Conservation (phyloP, 306 rosid genomes). For the Prunus dulcis region DNA sequence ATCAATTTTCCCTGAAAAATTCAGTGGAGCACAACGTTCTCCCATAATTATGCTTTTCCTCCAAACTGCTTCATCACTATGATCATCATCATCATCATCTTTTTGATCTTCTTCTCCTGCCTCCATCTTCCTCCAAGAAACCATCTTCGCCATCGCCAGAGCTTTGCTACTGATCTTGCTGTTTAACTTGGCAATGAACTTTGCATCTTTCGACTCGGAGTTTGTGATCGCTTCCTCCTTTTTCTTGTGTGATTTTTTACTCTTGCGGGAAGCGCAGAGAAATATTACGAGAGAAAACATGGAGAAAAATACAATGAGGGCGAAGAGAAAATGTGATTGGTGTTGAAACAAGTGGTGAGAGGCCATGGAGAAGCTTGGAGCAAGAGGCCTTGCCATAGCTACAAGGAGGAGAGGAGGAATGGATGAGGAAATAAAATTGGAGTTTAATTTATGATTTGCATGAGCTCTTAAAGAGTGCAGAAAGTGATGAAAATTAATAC, state of each 20-base stretch:
- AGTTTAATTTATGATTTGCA: too few species aligned
- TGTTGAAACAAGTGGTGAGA: background rate
- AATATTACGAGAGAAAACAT: constrained; percentile 28
- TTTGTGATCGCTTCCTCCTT: background rate
- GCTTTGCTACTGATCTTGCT: constrained; percentile 38
- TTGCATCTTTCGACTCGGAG: constrained; percentile 19
- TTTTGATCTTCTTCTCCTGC: constrained; percentile 18
- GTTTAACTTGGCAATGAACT: constrained; percentile 32
- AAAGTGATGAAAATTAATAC: too few species aligned
- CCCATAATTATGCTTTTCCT: constrained; percentile 73
- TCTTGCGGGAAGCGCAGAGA: constrained; percentile 34
- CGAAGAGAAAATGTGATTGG: constrained; percentile 20
- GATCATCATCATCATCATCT: background rate
- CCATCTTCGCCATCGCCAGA: constrained; percentile 49
- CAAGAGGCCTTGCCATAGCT: constrained; percentile 38
- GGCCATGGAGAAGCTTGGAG: background rate
- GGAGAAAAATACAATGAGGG: constrained; percentile 4
- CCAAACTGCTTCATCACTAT: constrained; percentile 42
- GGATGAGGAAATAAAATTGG: background rate
- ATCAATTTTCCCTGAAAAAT: constrained; percentile 45
- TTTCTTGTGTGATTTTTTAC: constrained; percentile 25
- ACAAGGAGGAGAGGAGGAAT: background rate
- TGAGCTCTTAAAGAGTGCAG: too few species aligned
- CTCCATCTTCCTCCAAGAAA: constrained; percentile 47
- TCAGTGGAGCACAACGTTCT: constrained; percentile 64